These are phyloP conservation scores for Pythium dissotocum DNA, from an alignment of 352 stramenopile genomes.

Conservation along the genomic window DNA sequence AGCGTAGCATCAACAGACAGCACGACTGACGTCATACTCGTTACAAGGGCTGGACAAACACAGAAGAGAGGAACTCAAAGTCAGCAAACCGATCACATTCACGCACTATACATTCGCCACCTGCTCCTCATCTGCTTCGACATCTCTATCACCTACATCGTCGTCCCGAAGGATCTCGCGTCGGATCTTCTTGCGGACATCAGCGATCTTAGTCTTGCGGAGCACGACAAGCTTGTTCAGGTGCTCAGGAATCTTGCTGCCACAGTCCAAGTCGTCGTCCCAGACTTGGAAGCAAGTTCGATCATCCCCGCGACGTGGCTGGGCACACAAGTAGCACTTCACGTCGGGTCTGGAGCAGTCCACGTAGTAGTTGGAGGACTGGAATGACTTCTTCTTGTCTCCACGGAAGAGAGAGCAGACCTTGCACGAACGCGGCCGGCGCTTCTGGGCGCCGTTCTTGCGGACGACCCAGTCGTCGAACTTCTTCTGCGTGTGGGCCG, in stretches of 20 bases:
- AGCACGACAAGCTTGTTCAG: conserved; percentile 15
- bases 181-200: conserved; percentile 4
- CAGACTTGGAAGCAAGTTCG: neutral
- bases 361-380: conserved; percentile 13
- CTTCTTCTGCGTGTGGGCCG: too few relatives aligned
- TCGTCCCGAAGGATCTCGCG: conserved; percentile 4
- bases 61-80: too few relatives aligned
- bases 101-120: too few relatives aligned
- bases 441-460: conserved; percentile 1
- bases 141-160: neutral
- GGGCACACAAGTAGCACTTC: too few relatives aligned
- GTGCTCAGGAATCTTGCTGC: neutral
- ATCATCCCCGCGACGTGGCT: too few relatives aligned
- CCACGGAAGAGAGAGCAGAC: conserved; percentile 4
- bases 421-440: neutral
- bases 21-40: too few relatives aligned
- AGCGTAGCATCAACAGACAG: too few relatives aligned
- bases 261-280: conserved; percentile 16
- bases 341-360: neutral
- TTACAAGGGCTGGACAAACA: too few relatives aligned
- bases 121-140: neutral
- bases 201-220: conserved; percentile 2
- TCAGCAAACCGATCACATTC: too few relatives aligned
- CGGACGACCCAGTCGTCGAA: neutral
- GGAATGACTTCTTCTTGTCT: conserved; percentile 17